Conservation (phyloP, 805 yeast genomes). For the Schizosaccharomyces cryophilus region DNA sequence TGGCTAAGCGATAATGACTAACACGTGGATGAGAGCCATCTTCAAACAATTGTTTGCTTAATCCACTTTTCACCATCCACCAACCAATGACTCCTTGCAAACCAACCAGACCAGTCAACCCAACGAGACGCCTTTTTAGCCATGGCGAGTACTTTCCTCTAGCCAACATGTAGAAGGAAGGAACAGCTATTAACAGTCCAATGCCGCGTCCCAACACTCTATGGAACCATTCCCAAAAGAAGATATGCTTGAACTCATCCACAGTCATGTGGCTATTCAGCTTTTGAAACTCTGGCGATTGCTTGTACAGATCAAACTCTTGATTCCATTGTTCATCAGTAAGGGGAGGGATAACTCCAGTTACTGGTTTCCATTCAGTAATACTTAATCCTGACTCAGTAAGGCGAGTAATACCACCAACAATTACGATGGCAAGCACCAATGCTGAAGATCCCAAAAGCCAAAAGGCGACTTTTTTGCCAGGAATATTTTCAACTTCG, state of each 20-base stretch:
- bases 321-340: slow-evolving; percentile 58
- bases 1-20: slow-evolving; percentile 77
- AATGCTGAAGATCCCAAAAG: slow-evolving; percentile 64
- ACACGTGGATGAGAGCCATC: slow-evolving; percentile 72
- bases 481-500: neutral
- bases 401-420: slow-evolving; percentile 85
- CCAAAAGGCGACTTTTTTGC: slow-evolving; percentile 48
- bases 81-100: slow-evolving; percentile 92
- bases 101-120: slow-evolving; percentile 57
- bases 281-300: slow-evolving; percentile 75
- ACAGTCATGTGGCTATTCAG: slow-evolving; percentile 70
- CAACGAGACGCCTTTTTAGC: slow-evolving; percentile 41
- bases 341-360: slow-evolving; percentile 82
- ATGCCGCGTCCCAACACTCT: slow-evolving; percentile 77
- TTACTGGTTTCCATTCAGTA: slow-evolving; percentile 96
- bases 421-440: slow-evolving; percentile 84
- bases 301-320: slow-evolving; percentile 59
- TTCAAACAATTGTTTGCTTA: slow-evolving; percentile 51
- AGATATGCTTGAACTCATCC: slow-evolving; percentile 85
- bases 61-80: slow-evolving; percentile 98
- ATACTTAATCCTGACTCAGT: slow-evolving; percentile 91
- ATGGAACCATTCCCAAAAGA: slow-evolving; percentile 95
- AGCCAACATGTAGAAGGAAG: slow-evolving; percentile 60
- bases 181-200: slow-evolving; percentile 59
- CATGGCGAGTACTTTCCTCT: slow-evolving; percentile 40